Conservation (phyloP, 176 grass and related monocot genomes). For the Carex cristatella region DNA sequence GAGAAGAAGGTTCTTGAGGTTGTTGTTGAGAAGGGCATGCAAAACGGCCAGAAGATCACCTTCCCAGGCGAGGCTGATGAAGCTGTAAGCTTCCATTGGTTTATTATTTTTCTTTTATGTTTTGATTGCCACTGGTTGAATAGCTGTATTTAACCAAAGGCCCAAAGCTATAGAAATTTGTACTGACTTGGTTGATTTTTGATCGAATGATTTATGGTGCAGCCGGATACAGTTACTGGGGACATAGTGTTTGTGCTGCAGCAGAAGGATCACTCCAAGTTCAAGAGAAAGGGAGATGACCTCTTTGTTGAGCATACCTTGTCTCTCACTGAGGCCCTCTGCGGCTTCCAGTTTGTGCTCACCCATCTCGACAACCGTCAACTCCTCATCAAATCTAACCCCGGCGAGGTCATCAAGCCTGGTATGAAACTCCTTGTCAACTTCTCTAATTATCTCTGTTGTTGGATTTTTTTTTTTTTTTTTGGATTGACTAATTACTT, state of each 20-base stretch:
- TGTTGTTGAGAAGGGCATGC: conserved; percentile 94
- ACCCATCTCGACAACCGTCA: conserved; percentile 95
- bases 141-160: background rate
- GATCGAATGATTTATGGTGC: conserved; percentile 7
- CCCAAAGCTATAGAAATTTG: conserved; percentile 2
- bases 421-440: conserved; percentile 31
- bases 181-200: background rate
- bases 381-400: conserved; percentile 76
- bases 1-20: conserved; percentile 99
- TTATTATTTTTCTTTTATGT: background rate
- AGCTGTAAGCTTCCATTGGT: conserved; percentile 40
- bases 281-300: conserved; percentile 94
- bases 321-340: conserved; percentile 81
- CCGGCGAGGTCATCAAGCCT: conserved; percentile 87
- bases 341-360: conserved; percentile 86
- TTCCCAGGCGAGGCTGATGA: conserved; percentile 99
- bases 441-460: background rate
- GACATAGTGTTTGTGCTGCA: conserved; percentile 91
- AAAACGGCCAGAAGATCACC: conserved; percentile 84
- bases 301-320: conserved; percentile 88
- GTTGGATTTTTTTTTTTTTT: background rate
- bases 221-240: conserved; percentile 93
- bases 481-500: background rate
- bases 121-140: background rate
- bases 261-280: conserved; percentile 89